Percentiles rank a stretch among this genome's conserved stretches.
Evolutionary conservation across 495 filamentous ascomycete genomes (phyloP).

Genomic region (Pseudoneurospora amorphoporcata): DNA sequence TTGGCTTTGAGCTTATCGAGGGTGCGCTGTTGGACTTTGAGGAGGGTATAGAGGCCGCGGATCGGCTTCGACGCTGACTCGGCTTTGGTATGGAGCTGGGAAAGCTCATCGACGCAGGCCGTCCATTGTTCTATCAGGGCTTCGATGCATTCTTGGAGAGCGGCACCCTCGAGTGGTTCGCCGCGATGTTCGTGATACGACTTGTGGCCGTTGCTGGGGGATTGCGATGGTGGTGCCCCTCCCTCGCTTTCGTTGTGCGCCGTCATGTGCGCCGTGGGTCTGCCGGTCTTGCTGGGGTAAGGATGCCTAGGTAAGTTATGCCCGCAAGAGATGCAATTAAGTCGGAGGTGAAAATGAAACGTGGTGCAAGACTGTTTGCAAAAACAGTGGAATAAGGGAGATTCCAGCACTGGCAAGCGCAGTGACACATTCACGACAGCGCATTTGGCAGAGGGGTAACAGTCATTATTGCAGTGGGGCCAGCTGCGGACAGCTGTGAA

Average conservation of each 20-base stretch:
- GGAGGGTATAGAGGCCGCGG: constrained; percentile 11
- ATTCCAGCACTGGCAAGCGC: background rate
- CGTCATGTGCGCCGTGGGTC: background rate
- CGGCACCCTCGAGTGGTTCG: constrained; percentile 1
- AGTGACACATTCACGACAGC: background rate
- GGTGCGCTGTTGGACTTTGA: constrained; percentile 21
- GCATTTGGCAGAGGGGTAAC: background rate
- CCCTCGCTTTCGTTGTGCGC: background rate
- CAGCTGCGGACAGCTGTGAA: background rate
- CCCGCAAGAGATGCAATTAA: background rate
- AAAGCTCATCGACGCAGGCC: constrained; percentile 17
- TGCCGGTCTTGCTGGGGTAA: background rate
- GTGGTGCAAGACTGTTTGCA: background rate
- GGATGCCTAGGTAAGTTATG: background rate
- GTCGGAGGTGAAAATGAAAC: background rate
- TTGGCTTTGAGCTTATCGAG: constrained; percentile 18
- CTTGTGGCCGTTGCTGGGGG: background rate
- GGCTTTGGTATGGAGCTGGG: constrained; percentile 11
- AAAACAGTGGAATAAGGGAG: background rate
- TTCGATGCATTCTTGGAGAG: constrained; percentile 10
- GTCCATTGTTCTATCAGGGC: constrained; percentile 15
- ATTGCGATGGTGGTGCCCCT: background rate
- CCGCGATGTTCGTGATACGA: background rate
- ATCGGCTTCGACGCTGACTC: constrained; percentile 8
- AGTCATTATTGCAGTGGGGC: background rate